Evolutionary conservation across 2,329 filamentous ascomycete genomes (phyloP).

Genomic region (Ophiosphaerella korrae): DNA sequence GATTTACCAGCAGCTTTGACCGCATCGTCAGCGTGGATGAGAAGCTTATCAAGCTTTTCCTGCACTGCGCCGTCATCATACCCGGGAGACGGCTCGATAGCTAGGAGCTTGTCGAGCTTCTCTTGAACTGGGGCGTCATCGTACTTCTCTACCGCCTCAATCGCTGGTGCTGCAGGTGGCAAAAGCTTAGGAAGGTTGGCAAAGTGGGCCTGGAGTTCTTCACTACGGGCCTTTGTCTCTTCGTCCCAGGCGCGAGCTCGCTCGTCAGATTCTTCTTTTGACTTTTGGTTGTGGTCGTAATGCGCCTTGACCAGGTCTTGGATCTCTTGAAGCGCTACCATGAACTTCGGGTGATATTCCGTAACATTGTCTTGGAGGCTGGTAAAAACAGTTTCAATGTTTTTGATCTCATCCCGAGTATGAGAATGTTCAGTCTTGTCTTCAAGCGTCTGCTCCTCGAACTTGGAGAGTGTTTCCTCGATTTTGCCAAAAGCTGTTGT

Average conservation of each 20-base stretch:
- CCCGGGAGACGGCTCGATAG: conserved; percentile 32
- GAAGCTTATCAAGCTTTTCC: conserved; percentile 59
- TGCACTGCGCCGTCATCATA: conserved; percentile 59
- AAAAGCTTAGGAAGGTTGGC: conserved; percentile 52
- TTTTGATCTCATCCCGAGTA: conserved; percentile 79
- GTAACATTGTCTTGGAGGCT: conserved; percentile 77
- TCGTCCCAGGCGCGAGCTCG: conserved; percentile 50
- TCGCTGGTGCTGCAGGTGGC: conserved; percentile 55
- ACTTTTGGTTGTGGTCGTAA: conserved; percentile 80
- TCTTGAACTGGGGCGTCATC: conserved; percentile 67
- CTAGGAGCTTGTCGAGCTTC: conserved; percentile 61
- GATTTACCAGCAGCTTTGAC: conserved; percentile 75
- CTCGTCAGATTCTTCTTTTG: conserved; percentile 52
- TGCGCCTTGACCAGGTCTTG: conserved; percentile 81
- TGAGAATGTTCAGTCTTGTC: conserved; percentile 79
- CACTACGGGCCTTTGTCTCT: conserved; percentile 50
- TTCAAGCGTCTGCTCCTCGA: conserved; percentile 78
- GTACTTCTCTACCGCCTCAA: conserved; percentile 45
- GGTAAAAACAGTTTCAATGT: conserved; percentile 73
- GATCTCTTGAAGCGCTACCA: conserved; percentile 86
- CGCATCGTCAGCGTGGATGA: conserved; percentile 65
- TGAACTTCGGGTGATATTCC: conserved; percentile 86
- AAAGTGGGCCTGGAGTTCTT: conserved; percentile 50
- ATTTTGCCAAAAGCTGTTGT: conserved; percentile 84
- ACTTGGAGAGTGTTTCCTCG: conserved; percentile 75